Conservation (phyloP, 768 basidiomycete species). For the Termitomyces heimii region DNA sequence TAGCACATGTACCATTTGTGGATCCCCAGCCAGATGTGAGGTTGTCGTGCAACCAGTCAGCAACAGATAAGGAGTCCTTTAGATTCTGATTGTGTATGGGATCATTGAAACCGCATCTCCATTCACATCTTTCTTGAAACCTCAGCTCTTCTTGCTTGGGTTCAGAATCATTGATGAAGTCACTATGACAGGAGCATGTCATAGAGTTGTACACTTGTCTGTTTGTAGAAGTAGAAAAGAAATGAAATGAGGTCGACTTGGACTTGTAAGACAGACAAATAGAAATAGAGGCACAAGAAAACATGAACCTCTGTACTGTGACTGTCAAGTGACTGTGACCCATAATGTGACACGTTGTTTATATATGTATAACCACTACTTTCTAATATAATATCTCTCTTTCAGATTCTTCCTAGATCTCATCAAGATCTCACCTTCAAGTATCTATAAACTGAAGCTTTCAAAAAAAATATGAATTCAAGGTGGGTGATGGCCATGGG, state of each 20-base stretch:
- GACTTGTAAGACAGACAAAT: neutral
- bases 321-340: constrained; percentile 13
- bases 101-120: neutral
- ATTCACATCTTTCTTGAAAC: constrained; percentile 13
- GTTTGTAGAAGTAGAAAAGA: neutral
- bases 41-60: constrained; percentile 20
- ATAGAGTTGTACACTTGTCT: neutral
- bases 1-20: neutral
- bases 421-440: neutral
- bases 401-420: neutral
- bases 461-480: constrained; percentile 20
- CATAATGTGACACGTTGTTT: constrained; percentile 44
- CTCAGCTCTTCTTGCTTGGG: constrained; percentile 50
- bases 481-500: constrained; percentile 23
- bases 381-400: no score
- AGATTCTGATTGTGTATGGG: neutral
- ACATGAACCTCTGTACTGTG: neutral
- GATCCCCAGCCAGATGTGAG: neutral
- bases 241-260: neutral
- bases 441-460: neutral
- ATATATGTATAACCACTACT: constrained; percentile 17
- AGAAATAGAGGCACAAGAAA: neutral
- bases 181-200: constrained; percentile 15
- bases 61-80: constrained; percentile 4
- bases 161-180: constrained; percentile 65